Evolutionary conservation across 2,329 filamentous ascomycete genomes (phyloP), one percentile per base, ranked within the genome.

Genomic region (Cylindrodendrum hubeiense): DNA sequence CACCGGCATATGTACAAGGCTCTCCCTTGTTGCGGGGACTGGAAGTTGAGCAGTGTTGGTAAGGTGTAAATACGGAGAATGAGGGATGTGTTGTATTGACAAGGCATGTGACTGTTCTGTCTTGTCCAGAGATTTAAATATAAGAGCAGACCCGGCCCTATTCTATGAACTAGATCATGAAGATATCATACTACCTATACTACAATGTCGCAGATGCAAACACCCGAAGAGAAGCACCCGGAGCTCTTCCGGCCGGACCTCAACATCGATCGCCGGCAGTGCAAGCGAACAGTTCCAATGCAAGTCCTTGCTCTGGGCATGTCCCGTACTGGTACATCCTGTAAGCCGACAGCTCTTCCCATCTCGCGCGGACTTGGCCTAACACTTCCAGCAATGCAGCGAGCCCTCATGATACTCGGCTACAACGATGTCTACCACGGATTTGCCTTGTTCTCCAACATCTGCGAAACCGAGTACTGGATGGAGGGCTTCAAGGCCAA

Each of bases 341-440:
- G 63, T 34, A 54, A 58, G 53, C 34, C 17, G 19, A 17, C 17
- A 8, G 8, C 9, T 3, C 15, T 13, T 17, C 6, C 17, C 19
- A 19, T n/a, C 26, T 12, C 15, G 9, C 22, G 19, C 5, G 26
- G n/a, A 5, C 26, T 28, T 28, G 26, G 8, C 17, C 17, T 2
- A 1, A 7, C 33, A 3, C 26, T 4, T 7, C 1, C 26, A 65
- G 59, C 58, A 4, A 63, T 65, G 59, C 63, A 58, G 24, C 53
- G 58, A 19, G 63, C 53, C 9, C 63, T 65, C 63, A 54, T 62
- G 53, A 63, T 66, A 12, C 53, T 59, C 12, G 59, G 54, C 6
- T 63, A 55, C 63, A 22, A 58, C 58, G 59, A 66, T n/a, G 59
- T 66, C 34, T 58, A 59, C 49, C 59, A 63, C 53, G 63, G 59